Evolutionary conservation across 768 basidiomycete species (phyloP), one percentile per base, ranked within the genome.

Genomic region (Russula olivacea): DNA sequence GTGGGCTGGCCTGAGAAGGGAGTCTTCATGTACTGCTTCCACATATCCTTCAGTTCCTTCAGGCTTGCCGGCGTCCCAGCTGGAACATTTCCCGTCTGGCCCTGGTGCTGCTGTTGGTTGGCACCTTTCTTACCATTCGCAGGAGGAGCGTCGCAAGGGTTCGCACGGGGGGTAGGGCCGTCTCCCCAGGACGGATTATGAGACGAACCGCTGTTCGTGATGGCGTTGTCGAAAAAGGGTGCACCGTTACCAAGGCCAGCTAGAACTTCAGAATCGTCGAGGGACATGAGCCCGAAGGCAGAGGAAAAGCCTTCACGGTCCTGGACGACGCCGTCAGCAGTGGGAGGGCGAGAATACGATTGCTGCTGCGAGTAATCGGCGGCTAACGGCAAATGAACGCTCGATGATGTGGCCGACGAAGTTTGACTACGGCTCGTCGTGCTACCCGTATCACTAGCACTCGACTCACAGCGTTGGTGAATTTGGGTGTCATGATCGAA

Each of bases 11-110:
- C 78, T 19, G 75, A 73, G 50, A 85, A 71, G 28, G 89, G 89
- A 23, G 87, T 89, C 43, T 83, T 80, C 76, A 91, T 79, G 68
- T 86, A 91, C 66, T 83, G 77, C 72, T 80, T 89, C 89, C 89
- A 91, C 65, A 88, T 83, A 58, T 89, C 86, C 53, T 80, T 76
- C 70, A 89, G 69, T 66, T 89, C 85, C 56, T 78, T 74, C 55
- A 74, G 69, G 57, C 58, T 38, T 6, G 60, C 58, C 15, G 68
- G 72, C 17, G 74, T 74, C 25, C 70, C 61, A 75, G 78, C 59
- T 61, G 67, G 25, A 32, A 23, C 74, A 81, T 59, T 77, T 72
- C 41, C 66, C 48, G 7, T 74, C 73, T 0, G 77, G 72, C 21
- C 76, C 6, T 45, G 56, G 11, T 54, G 41, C n/a, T 76, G 59